These are phyloP conservation scores for Backusella mclennaniae DNA, from an alignment of 192 early-diverging fungal species.

Conservation along the genomic window DNA sequence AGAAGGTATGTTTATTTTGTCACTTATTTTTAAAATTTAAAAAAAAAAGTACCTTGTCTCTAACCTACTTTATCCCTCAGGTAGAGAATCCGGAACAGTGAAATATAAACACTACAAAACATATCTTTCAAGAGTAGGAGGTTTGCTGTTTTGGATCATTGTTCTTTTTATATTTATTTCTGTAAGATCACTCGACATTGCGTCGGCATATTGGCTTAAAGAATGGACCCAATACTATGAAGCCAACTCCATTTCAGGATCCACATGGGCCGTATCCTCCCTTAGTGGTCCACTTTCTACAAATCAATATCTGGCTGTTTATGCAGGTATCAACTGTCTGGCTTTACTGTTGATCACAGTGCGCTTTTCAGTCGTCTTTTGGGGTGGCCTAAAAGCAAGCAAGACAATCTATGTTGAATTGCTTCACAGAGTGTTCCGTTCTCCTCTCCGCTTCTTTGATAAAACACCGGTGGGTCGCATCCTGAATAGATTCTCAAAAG, in stretches of 20 bases:
- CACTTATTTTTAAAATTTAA: neutral
- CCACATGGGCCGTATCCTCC: neutral
- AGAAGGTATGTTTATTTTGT: slow-evolving; percentile 22
- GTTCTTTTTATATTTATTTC: neutral
- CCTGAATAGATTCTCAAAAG: slow-evolving; percentile 85
- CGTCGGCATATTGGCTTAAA: neutral
- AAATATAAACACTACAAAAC: neutral
- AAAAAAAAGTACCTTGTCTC: neutral
- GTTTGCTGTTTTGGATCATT: neutral
- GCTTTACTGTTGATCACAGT: neutral
- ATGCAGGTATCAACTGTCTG: neutral
- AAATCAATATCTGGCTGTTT: neutral
- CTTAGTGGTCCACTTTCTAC: neutral
- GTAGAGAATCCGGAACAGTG: neutral
- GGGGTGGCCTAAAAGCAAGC: slow-evolving; percentile 51
- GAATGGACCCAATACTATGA: neutral
- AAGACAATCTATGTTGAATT: slow-evolving; percentile 54
- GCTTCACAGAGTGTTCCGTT: slow-evolving; percentile 55
- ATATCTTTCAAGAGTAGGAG: neutral
- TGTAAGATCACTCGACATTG: neutral
- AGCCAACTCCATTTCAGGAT: neutral
- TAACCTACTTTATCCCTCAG: neutral
- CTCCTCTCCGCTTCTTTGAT: slow-evolving; percentile 85
- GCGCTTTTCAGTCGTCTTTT: slow-evolving; percentile 30
- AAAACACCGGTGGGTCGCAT: slow-evolving; percentile 82